phyloP scores from a whole-genome alignment of 768 basidiomycete species.

The Chlorophyllum brunneum region DNA sequence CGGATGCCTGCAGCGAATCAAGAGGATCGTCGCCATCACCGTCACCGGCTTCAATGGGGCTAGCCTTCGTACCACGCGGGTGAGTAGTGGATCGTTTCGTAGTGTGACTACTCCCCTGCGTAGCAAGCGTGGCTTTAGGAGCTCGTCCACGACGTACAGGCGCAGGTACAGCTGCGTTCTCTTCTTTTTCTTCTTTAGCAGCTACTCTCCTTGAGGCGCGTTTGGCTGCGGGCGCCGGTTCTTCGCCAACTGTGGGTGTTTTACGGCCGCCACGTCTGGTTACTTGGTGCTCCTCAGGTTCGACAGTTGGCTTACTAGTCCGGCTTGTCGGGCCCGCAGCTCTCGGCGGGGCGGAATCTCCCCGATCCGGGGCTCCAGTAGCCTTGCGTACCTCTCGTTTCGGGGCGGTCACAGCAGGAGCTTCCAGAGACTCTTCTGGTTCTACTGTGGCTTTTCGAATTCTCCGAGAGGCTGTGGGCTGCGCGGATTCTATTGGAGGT shows the following conservation, averaged over 20 bases:
- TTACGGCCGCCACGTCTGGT: background rate
- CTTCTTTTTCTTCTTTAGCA: slow-evolving; percentile 11
- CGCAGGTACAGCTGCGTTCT: slow-evolving; percentile 7
- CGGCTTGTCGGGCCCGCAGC: slow-evolving; percentile 17
- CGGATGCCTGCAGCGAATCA: slow-evolving; percentile 17
- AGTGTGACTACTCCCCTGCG: background rate
- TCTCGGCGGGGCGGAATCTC: background rate
- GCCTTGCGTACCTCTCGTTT: slow-evolving; percentile 1
- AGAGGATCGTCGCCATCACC: slow-evolving; percentile 21
- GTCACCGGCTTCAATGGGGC: slow-evolving; percentile 17
- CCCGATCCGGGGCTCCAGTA: background rate
- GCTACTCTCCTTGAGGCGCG: slow-evolving; percentile 4
- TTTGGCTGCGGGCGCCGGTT: slow-evolving; percentile 4
- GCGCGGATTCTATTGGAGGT: background rate
- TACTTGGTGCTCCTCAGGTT: slow-evolving; percentile 19
- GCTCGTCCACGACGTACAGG: slow-evolving; percentile 13
- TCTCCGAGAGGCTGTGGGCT: background rate
- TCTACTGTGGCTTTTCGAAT: background rate
- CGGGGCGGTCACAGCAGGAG: background rate
- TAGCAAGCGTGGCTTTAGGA: slow-evolving; percentile 15
- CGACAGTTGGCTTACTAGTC: slow-evolving; percentile 22
- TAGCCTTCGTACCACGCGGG: slow-evolving; percentile 17
- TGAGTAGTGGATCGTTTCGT: slow-evolving; percentile 1
- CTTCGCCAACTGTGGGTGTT: background rate
- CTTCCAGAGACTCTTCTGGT: slow-evolving; percentile 1